Base-by-base conservation (phyloP, 805 yeast genomes). In the Metschnikowia noctiluminum region DNA sequence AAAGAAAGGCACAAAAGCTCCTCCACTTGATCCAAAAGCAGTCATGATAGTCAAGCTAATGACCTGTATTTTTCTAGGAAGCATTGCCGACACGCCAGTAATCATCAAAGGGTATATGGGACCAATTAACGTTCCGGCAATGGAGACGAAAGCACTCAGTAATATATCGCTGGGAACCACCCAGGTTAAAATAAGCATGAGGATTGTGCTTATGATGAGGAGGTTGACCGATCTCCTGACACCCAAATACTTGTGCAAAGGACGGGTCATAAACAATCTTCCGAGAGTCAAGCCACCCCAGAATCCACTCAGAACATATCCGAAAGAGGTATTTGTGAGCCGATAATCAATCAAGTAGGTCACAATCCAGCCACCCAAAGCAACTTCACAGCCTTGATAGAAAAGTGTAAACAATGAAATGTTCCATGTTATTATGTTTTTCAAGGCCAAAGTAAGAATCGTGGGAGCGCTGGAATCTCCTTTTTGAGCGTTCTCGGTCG, bases 281-380 rank as follows among this genome's bases (percentile, higher is more conserved):
- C 63, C 64, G 6, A 61, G 28, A 2, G 62, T 61, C n/a, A 61
- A 50, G n/a, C 64, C 63, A 1, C 59, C 60, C 61, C 62, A 61
- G 48, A 58, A 60, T 0, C 63, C 64, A 36, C 59, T 55, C 53
- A 58, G 58, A 14, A 58, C 62, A 38, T 61, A 60, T 1, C 63
- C 63, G 28, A 51, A 54, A 1, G 56, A 50, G n/a, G 46, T 51
- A 14, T 32, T 46, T 10, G 59, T 55, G 38, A 54, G 51, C 10
- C 62, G 52, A 42, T 57, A 61, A 35, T 56, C 64, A 26, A 60
- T 50, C 40, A 61, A 53, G 38, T 56, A 61, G 16, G 64, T 53
- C 14, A 60, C 61, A n/a, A 57, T 55, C 63, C 64, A 61, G 21
- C 63, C 63, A 16, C 62, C 63, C 38, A 61, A 41, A 11, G 59